phyloP scores from a whole-genome alignment of 164 flowering plant species.

The Platanus orientalis region DNA sequence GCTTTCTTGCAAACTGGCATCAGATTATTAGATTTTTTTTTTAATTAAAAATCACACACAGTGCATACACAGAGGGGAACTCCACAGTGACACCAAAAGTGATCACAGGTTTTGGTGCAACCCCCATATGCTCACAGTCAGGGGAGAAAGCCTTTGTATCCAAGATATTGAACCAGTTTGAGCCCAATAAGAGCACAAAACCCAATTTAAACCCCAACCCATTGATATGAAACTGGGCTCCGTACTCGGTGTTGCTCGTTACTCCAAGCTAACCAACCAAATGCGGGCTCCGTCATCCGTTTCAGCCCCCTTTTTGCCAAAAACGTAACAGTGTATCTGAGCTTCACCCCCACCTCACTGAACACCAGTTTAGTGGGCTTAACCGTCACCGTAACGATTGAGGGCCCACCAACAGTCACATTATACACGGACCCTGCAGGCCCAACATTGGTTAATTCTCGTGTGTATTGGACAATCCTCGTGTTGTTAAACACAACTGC shows the following conservation, averaged over 20 bases:
- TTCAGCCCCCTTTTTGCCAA: conserved; percentile 29
- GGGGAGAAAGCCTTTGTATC: too few species aligned
- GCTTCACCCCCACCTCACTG: conserved; percentile 51
- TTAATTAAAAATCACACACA: too few species aligned
- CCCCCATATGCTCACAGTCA: too few species aligned
- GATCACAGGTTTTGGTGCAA: too few species aligned
- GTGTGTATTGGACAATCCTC: conserved; percentile 50
- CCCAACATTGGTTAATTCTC: conserved; percentile 76
- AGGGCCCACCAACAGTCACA: conserved; percentile 41
- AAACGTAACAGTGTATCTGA: conserved; percentile 68
- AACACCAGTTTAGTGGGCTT: conserved; percentile 57
- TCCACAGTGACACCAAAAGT: too few species aligned
- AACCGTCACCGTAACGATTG: conserved; percentile 41
- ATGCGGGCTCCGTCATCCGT: conserved; percentile 18
- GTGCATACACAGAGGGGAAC: too few species aligned
- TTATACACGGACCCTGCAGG: conserved; percentile 41
- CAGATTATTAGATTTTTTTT: too few species aligned
- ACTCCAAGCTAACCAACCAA: conserved; percentile 67
- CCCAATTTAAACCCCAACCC: too few species aligned
- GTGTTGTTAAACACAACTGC: conserved; percentile 50
- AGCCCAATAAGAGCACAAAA: too few species aligned
- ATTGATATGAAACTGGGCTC: conserved; percentile 70
- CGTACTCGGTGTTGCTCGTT: conserved; percentile 47
- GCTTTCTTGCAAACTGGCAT: too few species aligned
- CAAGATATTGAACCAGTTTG: too few species aligned